Percentiles rank a stretch among this genome's conserved stretches.
Evolutionary conservation across 495 filamentous ascomycete species (phyloP).

Genomic region (Mycothermus thermophilus): DNA sequence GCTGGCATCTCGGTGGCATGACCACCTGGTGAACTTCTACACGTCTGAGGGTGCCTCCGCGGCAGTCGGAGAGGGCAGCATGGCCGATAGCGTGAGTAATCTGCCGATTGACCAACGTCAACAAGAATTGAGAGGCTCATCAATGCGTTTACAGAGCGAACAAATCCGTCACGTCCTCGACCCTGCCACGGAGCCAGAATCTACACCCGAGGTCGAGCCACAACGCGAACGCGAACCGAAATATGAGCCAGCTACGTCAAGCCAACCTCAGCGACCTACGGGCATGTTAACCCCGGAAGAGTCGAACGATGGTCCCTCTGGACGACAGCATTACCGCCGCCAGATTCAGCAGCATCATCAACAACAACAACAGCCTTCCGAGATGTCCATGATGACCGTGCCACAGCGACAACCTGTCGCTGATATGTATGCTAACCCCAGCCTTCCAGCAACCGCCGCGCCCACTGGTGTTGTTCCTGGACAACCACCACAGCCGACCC

Average conservation of each 20-base stretch:
- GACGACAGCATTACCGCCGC: too few relatives aligned
- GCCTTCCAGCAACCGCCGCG: background rate
- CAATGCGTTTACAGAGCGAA: conserved; percentile 9
- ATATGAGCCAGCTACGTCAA: too few relatives aligned
- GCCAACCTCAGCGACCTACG: conserved; percentile 8
- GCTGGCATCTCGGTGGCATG: conserved; percentile 30
- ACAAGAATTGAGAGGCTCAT: background rate
- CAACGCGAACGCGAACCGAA: too few relatives aligned
- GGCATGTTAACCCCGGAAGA: conserved; percentile 2
- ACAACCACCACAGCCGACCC: conserved; percentile 12
- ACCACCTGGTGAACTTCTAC: conserved; percentile 29
- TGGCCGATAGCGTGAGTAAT: conserved; percentile 33
- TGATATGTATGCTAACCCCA: too few relatives aligned
- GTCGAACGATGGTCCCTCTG: conserved; percentile 2
- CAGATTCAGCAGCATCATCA: too few relatives aligned
- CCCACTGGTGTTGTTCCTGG: conserved; percentile 8
- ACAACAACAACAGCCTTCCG: conserved; percentile 2
- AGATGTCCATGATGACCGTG: conserved; percentile 2
- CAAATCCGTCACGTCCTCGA: conserved; percentile 22
- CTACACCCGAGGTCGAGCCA: too few relatives aligned
- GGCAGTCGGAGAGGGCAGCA: conserved; percentile 25
- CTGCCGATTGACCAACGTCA: background rate
- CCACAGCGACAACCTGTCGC: too few relatives aligned
- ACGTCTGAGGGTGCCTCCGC: conserved; percentile 21
- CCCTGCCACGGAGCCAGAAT: too few relatives aligned